Evolutionary conservation across 2,329 filamentous ascomycete species (phyloP).

Genomic region (Alternaria brassicae): DNA sequence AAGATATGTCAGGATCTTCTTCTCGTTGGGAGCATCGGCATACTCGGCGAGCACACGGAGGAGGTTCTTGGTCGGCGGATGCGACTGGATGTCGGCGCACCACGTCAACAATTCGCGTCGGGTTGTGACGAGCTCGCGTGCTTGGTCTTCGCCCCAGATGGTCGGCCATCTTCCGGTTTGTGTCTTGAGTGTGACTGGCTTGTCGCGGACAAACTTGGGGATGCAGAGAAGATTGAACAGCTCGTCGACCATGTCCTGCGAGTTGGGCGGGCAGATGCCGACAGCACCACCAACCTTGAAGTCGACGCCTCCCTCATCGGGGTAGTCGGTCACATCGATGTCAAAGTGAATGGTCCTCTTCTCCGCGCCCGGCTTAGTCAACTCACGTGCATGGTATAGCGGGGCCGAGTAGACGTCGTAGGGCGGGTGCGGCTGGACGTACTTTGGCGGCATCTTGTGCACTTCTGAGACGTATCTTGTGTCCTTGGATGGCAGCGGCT

Average conservation of each 20-base stretch:
- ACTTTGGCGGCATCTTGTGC: constrained; percentile 76
- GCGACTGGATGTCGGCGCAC: constrained; percentile 93
- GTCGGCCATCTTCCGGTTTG: constrained; percentile 90
- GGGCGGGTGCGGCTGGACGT: constrained; percentile 93
- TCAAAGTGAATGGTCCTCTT: constrained; percentile 99
- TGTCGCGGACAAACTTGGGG: constrained; percentile 82
- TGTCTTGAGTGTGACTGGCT: constrained; percentile 80
- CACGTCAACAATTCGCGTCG: constrained; percentile 91
- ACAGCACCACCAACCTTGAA: constrained; percentile 98
- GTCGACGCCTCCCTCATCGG: constrained; percentile 80
- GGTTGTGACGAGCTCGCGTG: constrained; percentile 87
- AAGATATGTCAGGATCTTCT: constrained; percentile 85
- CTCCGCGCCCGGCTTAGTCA: constrained; percentile 87
- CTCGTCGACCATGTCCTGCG: constrained; percentile 76
- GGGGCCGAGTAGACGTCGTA: constrained; percentile 92
- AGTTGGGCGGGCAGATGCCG: constrained; percentile 89
- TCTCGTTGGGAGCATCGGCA: constrained; percentile 79
- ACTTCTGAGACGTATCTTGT: constrained; percentile 53
- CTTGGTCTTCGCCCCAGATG: constrained; percentile 91
- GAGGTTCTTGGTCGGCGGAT: constrained; percentile 86
- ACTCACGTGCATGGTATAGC: constrained; percentile 81
- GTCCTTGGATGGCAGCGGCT: constrained; percentile 60
- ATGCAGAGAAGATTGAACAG: constrained; percentile 82
- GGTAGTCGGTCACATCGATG: constrained; percentile 94
- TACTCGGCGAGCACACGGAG: constrained; percentile 87